Conservation (phyloP, 768 basidiomycete species). For the Naganishia onofrii region DNA sequence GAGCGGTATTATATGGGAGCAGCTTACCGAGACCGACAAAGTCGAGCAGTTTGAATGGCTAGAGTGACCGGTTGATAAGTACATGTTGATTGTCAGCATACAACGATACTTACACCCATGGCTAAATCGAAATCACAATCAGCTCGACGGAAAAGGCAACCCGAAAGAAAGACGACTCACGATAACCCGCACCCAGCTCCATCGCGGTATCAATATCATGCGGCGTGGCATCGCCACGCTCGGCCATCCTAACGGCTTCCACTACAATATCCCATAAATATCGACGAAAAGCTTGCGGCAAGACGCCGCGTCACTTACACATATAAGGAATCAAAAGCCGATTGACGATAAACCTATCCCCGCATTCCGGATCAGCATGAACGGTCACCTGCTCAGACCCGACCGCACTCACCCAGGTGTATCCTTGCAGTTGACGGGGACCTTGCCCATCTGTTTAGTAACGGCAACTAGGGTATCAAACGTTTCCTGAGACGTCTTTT, state of each 20-base stretch:
- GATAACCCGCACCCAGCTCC: constrained; percentile 56
- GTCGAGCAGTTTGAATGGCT: constrained; percentile 53
- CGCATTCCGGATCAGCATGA: neutral
- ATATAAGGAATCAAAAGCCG: constrained; percentile 55
- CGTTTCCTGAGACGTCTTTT: constrained; percentile 50
- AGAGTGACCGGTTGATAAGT: neutral
- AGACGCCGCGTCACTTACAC: constrained; percentile 39
- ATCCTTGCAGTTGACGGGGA: constrained; percentile 54
- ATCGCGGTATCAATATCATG: constrained; percentile 56
- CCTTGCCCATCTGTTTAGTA: constrained; percentile 52
- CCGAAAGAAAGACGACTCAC: constrained; percentile 39
- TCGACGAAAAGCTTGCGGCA: neutral
- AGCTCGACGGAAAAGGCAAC: neutral
- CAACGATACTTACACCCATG: constrained; percentile 48
- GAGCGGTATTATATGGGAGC: neutral
- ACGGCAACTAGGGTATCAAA: constrained; percentile 51
- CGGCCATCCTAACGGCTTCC: constrained; percentile 55
- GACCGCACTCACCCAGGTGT: constrained; percentile 51
- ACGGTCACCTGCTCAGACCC: neutral
- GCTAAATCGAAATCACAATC: constrained; percentile 31
- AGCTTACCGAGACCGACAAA: constrained; percentile 54
- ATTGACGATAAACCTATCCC: constrained; percentile 54
- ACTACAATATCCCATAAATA: constrained; percentile 34
- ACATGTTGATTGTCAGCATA: no score
- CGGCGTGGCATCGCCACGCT: constrained; percentile 55